Evolutionary conservation across 768 basidiomycete species (phyloP).

Genomic region (Boletus coccyginus): DNA sequence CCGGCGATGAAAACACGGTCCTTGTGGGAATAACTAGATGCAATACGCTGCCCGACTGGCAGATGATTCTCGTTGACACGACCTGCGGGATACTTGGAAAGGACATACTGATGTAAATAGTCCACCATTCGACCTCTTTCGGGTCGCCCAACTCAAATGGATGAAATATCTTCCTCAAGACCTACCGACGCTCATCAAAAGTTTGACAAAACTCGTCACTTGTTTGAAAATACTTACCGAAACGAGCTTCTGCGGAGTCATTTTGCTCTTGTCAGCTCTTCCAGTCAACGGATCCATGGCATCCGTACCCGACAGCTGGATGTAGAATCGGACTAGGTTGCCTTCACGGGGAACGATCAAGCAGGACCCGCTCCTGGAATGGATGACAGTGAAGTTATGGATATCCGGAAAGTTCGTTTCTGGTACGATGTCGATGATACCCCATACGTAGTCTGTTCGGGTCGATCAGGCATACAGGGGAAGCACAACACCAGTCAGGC

Average conservation of each 20-base stretch:
- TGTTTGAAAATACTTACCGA: constrained; percentile 35
- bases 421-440: constrained; percentile 69
- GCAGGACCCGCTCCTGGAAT: constrained; percentile 64
- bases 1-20: constrained; percentile 75
- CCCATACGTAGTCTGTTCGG: constrained; percentile 75
- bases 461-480: background rate
- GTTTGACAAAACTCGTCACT: background rate
- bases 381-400: constrained; percentile 60
- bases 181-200: constrained; percentile 31
- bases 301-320: constrained; percentile 56
- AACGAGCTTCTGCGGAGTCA: constrained; percentile 51
- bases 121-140: constrained; percentile 66
- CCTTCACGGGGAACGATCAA: constrained; percentile 75
- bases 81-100: background rate
- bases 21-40: constrained; percentile 55
- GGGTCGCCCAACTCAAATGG: constrained; percentile 54
- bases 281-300: constrained; percentile 42
- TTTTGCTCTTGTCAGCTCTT: constrained; percentile 51
- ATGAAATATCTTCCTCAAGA: constrained; percentile 51
- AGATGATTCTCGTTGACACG: background rate
- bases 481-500: background rate
- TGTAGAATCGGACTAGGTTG: constrained; percentile 67
- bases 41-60: constrained; percentile 72
- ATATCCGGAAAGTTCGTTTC: constrained; percentile 80
- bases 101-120: constrained; percentile 61